Evolutionary conservation across 495 filamentous ascomycete species (phyloP).

Genomic region (Podospora conica): DNA sequence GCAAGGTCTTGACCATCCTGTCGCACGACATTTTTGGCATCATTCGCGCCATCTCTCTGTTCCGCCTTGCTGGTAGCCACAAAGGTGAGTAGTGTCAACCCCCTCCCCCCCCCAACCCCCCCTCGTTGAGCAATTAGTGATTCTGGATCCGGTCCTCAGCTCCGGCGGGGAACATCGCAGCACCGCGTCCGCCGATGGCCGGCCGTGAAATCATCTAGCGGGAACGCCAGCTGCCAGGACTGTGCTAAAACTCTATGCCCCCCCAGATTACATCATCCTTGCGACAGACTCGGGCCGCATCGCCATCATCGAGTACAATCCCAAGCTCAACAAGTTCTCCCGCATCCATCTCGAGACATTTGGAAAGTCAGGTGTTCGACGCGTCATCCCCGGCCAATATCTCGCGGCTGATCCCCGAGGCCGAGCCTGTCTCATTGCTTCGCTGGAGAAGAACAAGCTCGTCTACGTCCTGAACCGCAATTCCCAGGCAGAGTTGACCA

Average conservation of each 20-base stretch:
- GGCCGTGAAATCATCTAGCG: conserved; percentile 19
- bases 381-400: conserved; percentile 93
- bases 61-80: conserved; percentile 83
- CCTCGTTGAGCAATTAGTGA: conserved; percentile 77
- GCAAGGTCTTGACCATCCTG: conserved; percentile 76
- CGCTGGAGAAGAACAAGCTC: conserved; percentile 97
- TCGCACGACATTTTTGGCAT: conserved; percentile 96
- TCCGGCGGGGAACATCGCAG: conserved; percentile 31
- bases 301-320: conserved; percentile 86
- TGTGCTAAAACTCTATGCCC: conserved; percentile 38
- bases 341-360: conserved; percentile 93
- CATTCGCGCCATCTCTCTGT: conserved; percentile 78
- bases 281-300: conserved; percentile 94
- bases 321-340: conserved; percentile 79
- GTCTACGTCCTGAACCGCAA: conserved; percentile 98
- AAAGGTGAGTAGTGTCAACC: conserved; percentile 72
- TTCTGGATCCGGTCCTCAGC: conserved; percentile 61
- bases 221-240: conserved; percentile 28
- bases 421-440: conserved; percentile 86
- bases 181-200: conserved; percentile 17
- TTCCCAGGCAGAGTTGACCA: conserved; percentile 86
- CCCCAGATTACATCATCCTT: conserved; percentile 89
- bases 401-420: conserved; percentile 92
- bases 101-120: conserved; percentile 18
- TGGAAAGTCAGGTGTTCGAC: conserved; percentile 91